Base-by-base conservation (phyloP, 2,329 filamentous ascomycete genomes). In the Phialophora chinensis region DNA sequence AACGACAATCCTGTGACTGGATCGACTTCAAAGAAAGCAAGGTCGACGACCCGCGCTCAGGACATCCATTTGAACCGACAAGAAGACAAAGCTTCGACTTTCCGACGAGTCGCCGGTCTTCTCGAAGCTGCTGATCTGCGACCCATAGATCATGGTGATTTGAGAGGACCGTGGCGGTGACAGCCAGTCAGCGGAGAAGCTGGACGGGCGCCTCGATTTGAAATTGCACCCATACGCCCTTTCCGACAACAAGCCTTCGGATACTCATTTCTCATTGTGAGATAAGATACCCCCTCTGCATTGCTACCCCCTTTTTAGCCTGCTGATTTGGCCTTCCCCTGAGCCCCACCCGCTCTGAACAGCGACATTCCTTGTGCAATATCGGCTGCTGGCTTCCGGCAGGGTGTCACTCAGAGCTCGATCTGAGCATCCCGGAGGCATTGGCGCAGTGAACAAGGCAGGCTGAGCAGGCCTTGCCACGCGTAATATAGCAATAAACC, bases 401-500 rank as follows among this genome's bases (percentile, higher is more conserved):
- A 52, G 12, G 42, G 42, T 12, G 35, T 56, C 11, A 25, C 31
- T 29, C 23, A 31, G 29, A 53, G 7, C 4, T 5, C 31, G 59
- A 61, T 38, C 35, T 38, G 17, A 53, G 29, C 23, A 20, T 38
- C 17, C 38, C 17, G 42, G 20, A 25, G 49, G 38, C 29, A 61
- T 25, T 8, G 50, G 10, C 59, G 44, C 47, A 53, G 23, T 23
- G 47, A 61, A 31, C 59, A 31, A 61, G 7, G 27, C 14, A 52
- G n/a, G 33, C 31, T 52, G 38, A 56, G 8, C 29, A 59, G 25
- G 47, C 42, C 29, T 42, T 61, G 12, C 55, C 44, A 27, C 55
- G 31, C 27, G 12, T 55, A 44, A 55, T 65, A 65, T 64, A 67
- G 57, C 58, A 67, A 67, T 65, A 61, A 67, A 67, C 23, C 49